Base-by-base conservation (phyloP, 257 asterid species). In the Penstemon davidsonii region DNA sequence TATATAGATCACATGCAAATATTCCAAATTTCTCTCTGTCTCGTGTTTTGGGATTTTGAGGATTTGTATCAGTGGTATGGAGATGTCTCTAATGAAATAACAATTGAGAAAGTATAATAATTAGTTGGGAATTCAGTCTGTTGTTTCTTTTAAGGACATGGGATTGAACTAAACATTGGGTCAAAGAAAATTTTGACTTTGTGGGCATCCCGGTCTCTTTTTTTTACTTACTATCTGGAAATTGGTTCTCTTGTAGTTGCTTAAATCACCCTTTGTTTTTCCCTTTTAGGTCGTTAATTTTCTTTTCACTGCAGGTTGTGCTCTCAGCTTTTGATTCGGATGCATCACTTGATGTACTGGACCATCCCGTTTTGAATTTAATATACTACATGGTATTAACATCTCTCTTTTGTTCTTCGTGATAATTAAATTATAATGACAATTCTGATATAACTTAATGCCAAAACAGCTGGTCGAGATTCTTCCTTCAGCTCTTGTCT, bases 281-380 rank as follows among this genome's bases (percentile, higher is more conserved):
- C 6, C 9, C n/a, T 19, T 56, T 42, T 25, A 9, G 6, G 52
- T 54, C 46, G 36, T 33, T 63, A 65, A 52, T 58, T 37, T 71
- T 3, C 67, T 68, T n/a, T 41, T 60, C 37, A 15, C 63, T 79
- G 76, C 88, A 92, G 98, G 91, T 86, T 79, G 73, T 67, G 70
- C 88, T 92, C 9, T 88, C 97, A 40, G 97, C 98, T 66, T 84
- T 92, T 68, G 91, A 92, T 70, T 36, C 68, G 15, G 81, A 89
- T 78, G 96, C 93, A 49, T 76, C 96, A 39, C 91, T 92, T 62
- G 91, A 92, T 11, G 97, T 89, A 46, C 69, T 92, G 80, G 68
- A 88, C 76, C 97, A 92, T 84, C 98, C 98, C 19, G 66, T 88
- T 61, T 59, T 92, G 74, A 92, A 90, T 74, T 52, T 92, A 64